Evolutionary conservation across 768 basidiomycete genomes (phyloP).

Genomic region (Coprinopsis marcescibilis): DNA sequence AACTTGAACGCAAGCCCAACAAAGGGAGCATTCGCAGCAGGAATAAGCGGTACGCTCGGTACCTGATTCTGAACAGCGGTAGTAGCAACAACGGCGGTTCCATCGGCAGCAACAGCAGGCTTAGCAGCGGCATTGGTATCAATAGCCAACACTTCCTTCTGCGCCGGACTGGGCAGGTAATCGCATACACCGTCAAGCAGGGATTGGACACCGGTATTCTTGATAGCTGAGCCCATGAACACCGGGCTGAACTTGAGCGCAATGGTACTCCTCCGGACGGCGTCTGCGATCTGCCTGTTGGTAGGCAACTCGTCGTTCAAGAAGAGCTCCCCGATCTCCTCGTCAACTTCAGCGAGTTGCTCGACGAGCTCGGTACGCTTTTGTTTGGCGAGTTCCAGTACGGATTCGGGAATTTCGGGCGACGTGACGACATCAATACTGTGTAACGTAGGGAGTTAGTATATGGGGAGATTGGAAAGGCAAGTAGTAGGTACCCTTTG

Average conservation of each 20-base stretch:
- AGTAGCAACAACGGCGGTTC: too few species aligned
- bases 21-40: conserved; percentile 81
- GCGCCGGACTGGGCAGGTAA: conserved; percentile 89
- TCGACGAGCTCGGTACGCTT: conserved; percentile 93
- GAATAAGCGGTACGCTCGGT: conserved; percentile 68
- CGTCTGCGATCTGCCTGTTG: conserved; percentile 67
- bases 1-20: conserved; percentile 97
- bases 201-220: conserved; percentile 94
- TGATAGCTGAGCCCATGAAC: conserved; percentile 94
- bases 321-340: conserved; percentile 87
- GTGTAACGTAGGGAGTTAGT: conserved; percentile 22
- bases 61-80: too few species aligned
- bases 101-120: conserved; percentile 14
- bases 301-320: conserved; percentile 78
- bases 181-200: conserved; percentile 91
- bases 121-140: conserved; percentile 65
- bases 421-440: conserved; percentile 76
- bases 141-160: conserved; percentile 73
- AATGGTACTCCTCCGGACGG: conserved; percentile 87
- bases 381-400: conserved; percentile 66
- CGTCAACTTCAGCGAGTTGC: conserved; percentile 93
- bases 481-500: conserved; percentile 68
- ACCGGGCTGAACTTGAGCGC: conserved; percentile 91
- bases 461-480: conserved; percentile 2
- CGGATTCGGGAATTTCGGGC: conserved; percentile 79